phyloP scores from a whole-genome alignment of 805 yeast species.

The Myxozyma monticola region DNA sequence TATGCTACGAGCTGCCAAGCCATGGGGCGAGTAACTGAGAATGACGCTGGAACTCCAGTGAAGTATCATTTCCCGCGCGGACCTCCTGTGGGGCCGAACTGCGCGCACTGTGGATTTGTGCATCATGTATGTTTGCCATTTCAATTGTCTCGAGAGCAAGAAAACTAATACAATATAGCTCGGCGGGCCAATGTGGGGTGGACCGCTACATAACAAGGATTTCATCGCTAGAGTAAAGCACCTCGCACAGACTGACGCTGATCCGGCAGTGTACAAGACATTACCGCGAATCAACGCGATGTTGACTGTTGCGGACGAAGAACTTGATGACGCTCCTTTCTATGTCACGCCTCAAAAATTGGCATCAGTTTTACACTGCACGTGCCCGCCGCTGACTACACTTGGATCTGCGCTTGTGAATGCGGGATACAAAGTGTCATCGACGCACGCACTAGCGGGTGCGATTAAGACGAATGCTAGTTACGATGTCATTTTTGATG shows the following conservation, averaged over 20 bases:
- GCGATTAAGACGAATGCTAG: constrained; percentile 90
- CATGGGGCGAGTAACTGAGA: constrained; percentile 58
- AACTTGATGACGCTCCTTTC: constrained; percentile 67
- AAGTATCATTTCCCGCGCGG: constrained; percentile 67
- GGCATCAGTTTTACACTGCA: constrained; percentile 72
- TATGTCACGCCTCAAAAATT: constrained; percentile 79
- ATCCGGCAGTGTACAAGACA: constrained; percentile 68
- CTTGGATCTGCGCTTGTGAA: constrained; percentile 81
- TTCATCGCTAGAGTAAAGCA: constrained; percentile 66
- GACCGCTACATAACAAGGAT: constrained; percentile 64
- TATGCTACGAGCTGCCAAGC: constrained; percentile 69
- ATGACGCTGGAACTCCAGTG: constrained; percentile 38
- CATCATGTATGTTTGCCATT: constrained; percentile 47
- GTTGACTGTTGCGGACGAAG: constrained; percentile 79
- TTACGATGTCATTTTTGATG: constrained; percentile 72
- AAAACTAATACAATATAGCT: constrained; percentile 36
- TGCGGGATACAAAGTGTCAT: constrained; percentile 75
- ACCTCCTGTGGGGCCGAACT: constrained; percentile 58
- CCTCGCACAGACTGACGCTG: constrained; percentile 49
- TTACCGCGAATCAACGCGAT: constrained; percentile 85
- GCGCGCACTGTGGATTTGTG: constrained; percentile 68
- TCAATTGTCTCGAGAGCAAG: neutral
- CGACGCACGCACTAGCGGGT: constrained; percentile 86
- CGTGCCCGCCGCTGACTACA: constrained; percentile 75
- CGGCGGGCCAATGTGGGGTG: constrained; percentile 98